Conservation (phyloP, 1,139 yeast genomes). For the Yamadazyma membranifaciens region DNA sequence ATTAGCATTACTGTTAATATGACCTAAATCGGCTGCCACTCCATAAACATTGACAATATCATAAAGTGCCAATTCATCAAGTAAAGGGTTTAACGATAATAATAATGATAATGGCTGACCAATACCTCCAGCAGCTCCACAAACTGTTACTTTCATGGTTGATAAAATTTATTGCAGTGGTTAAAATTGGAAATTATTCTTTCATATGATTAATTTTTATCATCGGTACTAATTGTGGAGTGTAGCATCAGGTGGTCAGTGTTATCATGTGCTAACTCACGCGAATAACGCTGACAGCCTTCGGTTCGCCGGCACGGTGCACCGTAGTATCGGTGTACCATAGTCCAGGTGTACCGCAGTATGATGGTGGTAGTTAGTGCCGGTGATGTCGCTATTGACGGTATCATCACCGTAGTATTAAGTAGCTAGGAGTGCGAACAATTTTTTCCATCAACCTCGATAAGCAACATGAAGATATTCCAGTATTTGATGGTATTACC, state of each 20-base stretch:
- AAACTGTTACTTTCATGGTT: slow-evolving; percentile 61
- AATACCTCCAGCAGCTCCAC: slow-evolving; percentile 82
- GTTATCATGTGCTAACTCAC: not conserved
- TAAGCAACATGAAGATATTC: slow-evolving; percentile 5
- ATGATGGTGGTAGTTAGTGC: too few species aligned
- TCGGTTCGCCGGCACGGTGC: too few species aligned
- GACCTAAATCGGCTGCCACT: slow-evolving; percentile 73
- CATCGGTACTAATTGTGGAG: slow-evolving; percentile 6
- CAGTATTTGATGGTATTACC: slow-evolving; percentile 3
- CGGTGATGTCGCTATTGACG: too few species aligned
- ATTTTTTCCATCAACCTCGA: not conserved
- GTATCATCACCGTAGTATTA: too few species aligned
- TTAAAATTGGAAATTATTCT: not conserved
- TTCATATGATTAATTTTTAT: slow-evolving; percentile 4
- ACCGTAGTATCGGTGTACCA: too few species aligned
- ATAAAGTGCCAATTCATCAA: slow-evolving; percentile 57
- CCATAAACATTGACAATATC: slow-evolving; percentile 71
- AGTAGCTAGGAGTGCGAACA: too few species aligned
- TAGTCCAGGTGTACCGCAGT: too few species aligned
- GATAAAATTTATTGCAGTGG: not conserved
- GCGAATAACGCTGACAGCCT: too few species aligned
- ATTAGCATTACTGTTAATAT: slow-evolving; percentile 59
- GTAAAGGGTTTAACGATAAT: slow-evolving; percentile 54
- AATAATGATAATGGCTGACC: slow-evolving; percentile 74
- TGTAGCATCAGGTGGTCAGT: not conserved